These are phyloP conservation scores for Colletotrichum sublineola DNA, from an alignment of 2,329 filamentous ascomycete genomes.

Conservation along the genomic window DNA sequence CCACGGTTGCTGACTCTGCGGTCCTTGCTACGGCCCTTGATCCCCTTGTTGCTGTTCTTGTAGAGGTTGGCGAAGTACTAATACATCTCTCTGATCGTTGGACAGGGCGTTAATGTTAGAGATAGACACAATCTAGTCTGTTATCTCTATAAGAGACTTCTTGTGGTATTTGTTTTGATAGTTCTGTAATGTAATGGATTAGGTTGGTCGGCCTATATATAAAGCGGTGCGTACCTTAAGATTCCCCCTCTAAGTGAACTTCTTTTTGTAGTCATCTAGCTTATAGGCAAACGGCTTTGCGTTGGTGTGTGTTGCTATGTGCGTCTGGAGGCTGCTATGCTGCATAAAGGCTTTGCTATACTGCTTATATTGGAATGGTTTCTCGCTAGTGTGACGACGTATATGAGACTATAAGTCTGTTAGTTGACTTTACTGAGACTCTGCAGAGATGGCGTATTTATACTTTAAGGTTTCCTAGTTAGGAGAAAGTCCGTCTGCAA, in stretches of 20 bases:
- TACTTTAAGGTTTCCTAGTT: constrained; percentile 91
- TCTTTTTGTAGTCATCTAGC: constrained; percentile 86
- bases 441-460: constrained; percentile 42
- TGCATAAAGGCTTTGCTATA: constrained; percentile 89
- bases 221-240: constrained; percentile 74
- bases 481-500: constrained; percentile 87
- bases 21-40: constrained; percentile 94
- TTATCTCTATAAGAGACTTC: constrained; percentile 77
- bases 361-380: constrained; percentile 82
- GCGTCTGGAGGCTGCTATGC: constrained; percentile 85
- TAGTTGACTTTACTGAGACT: not conserved
- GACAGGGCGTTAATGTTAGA: constrained; percentile 73
- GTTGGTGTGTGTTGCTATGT: constrained; percentile 83
- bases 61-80: constrained; percentile 90
- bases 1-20: constrained; percentile 67
- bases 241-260: constrained; percentile 91
- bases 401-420: constrained; percentile 78
- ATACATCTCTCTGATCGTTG: constrained; percentile 81
- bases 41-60: constrained; percentile 98
- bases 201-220: not conserved
- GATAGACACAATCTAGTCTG: constrained; percentile 76
- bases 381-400: constrained; percentile 87
- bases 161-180: constrained; percentile 96
- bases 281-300: constrained; percentile 85
- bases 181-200: constrained; percentile 63